Conservation (phyloP, 2,329 filamentous ascomycete genomes). For the Venturiaceae sp. region DNA sequence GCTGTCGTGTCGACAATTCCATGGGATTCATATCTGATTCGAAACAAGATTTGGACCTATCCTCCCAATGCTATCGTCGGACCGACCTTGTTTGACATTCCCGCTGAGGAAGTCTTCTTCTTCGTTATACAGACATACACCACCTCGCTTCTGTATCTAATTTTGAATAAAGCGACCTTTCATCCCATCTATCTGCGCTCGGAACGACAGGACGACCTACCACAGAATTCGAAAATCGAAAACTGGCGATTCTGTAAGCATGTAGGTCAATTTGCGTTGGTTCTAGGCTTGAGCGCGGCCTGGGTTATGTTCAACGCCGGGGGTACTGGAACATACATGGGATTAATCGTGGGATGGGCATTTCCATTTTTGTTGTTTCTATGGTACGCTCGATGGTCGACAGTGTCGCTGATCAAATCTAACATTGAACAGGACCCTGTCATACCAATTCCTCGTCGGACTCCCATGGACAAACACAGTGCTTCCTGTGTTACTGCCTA, state of each 20-base stretch:
- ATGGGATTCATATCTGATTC: constrained; percentile 69
- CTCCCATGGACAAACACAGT: constrained; percentile 49
- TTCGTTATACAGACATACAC: constrained; percentile 70
- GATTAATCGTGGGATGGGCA: constrained; percentile 61
- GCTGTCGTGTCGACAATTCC: constrained; percentile 61
- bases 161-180: constrained; percentile 54
- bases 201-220: constrained; percentile 18
- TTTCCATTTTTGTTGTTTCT: constrained; percentile 55
- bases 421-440: constrained; percentile 36
- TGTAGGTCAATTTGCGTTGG: constrained; percentile 41
- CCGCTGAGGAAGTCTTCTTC: constrained; percentile 66
- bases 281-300: constrained; percentile 33
- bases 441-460: constrained; percentile 52
- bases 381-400: constrained; percentile 30
- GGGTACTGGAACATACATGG: constrained; percentile 52
- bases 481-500: constrained; percentile 53
- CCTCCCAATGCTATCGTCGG: constrained; percentile 56
- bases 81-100: constrained; percentile 52
- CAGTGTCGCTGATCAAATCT: not conserved
- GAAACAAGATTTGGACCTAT: constrained; percentile 60
- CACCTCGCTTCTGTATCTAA: constrained; percentile 57
- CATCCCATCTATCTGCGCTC: constrained; percentile 43
- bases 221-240: constrained; percentile 15
- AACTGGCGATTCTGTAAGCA: constrained; percentile 32
- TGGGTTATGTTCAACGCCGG: constrained; percentile 27